Conservation (phyloP, 2,329 filamentous ascomycete species). For the Fusarium lateritium region DNA sequence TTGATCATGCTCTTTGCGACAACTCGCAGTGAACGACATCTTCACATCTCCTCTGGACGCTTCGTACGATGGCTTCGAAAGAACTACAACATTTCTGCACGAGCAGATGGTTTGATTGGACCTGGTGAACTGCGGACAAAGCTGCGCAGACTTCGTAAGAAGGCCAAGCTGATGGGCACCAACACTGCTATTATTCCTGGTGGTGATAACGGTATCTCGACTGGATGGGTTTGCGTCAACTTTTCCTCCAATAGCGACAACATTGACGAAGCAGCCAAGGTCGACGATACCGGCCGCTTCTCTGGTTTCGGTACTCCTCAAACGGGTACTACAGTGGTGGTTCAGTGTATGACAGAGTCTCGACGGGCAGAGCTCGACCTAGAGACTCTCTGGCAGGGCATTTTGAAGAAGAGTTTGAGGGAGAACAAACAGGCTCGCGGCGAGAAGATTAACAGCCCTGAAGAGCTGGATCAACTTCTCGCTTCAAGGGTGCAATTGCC, state of each 20-base stretch:
- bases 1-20: constrained; percentile 95
- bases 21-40: constrained; percentile 90
- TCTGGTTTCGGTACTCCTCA: constrained; percentile 80
- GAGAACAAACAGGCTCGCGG: constrained; percentile 52
- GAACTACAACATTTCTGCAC: constrained; percentile 78
- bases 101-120: constrained; percentile 89
- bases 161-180: constrained; percentile 84
- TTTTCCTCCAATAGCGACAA: constrained; percentile 78
- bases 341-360: constrained; percentile 71
- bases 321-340: constrained; percentile 66
- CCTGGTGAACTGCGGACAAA: constrained; percentile 93
- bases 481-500: constrained; percentile 54
- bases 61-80: constrained; percentile 87
- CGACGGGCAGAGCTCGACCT: constrained; percentile 67
- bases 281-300: constrained; percentile 69
- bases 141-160: constrained; percentile 82
- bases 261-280: constrained; percentile 59
- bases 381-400: constrained; percentile 66
- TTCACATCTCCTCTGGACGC: constrained; percentile 92
- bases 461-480: constrained; percentile 52
- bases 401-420: constrained; percentile 56
- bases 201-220: constrained; percentile 87
- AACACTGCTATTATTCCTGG: constrained; percentile 75
- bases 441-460: constrained; percentile 38
- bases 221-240: constrained; percentile 97